Evolutionary conservation across 768 basidiomycete species (phyloP).

Genomic region (Mycena crocata): DNA sequence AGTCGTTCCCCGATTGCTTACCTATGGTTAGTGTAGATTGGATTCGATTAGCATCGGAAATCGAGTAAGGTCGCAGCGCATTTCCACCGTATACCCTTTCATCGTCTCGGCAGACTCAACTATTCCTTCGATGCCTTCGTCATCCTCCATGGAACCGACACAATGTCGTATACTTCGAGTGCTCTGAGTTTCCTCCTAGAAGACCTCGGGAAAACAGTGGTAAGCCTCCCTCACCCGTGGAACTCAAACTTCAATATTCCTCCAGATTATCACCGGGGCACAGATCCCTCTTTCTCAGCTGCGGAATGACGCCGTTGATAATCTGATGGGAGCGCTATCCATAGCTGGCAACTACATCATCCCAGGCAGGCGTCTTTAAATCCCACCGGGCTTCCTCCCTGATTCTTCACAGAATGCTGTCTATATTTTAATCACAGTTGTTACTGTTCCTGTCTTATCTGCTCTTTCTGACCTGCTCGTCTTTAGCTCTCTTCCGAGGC

Average conservation of each 20-base stretch:
- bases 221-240: constrained; percentile 43
- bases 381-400: background rate
- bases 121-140: constrained; percentile 94
- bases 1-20: constrained; percentile 15
- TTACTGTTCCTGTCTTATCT: background rate
- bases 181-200: constrained; percentile 92
- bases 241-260: background rate
- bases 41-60: constrained; percentile 91
- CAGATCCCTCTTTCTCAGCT: constrained; percentile 93
- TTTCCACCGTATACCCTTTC: background rate
- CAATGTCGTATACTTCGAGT: constrained; percentile 90
- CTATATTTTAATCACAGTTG: constrained; percentile 87
- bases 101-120: constrained; percentile 60
- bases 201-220: constrained; percentile 92
- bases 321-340: constrained; percentile 87
- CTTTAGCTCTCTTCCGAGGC: constrained; percentile 75
- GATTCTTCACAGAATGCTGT: constrained; percentile 70
- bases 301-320: constrained; percentile 95
- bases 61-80: constrained; percentile 57
- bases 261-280: constrained; percentile 89
- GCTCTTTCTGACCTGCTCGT: background rate
- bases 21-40: constrained; percentile 66
- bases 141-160: constrained; percentile 91
- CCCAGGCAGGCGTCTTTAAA: constrained; percentile 67
- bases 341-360: constrained; percentile 94